These are phyloP conservation scores for Blakeslea trispora DNA, from an alignment of 371 early-diverging fungal genomes.

Conservation along the genomic window DNA sequence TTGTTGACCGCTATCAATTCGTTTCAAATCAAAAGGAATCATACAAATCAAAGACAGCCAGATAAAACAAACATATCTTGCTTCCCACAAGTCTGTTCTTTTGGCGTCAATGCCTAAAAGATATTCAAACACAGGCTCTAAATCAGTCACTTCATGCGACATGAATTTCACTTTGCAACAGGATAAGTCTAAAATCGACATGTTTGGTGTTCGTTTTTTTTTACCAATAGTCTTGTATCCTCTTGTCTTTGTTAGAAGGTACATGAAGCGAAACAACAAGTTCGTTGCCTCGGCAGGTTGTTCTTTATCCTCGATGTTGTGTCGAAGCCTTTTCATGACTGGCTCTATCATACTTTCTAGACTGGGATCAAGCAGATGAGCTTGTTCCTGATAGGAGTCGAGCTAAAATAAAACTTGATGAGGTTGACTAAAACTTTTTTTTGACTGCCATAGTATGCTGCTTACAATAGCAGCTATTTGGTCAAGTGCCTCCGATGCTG, in stretches of 20 bases:
- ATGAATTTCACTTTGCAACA: constrained; percentile 90
- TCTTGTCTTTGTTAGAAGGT: constrained; percentile 80
- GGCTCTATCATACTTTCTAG: constrained; percentile 75
- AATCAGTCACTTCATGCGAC: constrained; percentile 86
- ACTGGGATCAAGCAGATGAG: constrained; percentile 85
- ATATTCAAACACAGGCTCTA: constrained; percentile 81
- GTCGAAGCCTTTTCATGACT: constrained; percentile 61
- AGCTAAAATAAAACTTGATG: too few relatives aligned
- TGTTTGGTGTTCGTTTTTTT: not conserved
- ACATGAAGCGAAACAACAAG: constrained; percentile 60
- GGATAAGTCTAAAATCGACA: too few relatives aligned
- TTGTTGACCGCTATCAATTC: constrained; percentile 70
- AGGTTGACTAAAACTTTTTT: too few relatives aligned
- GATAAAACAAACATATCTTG: constrained; percentile 74
- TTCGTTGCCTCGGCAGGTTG: constrained; percentile 17
- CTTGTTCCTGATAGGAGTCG: constrained; percentile 83
- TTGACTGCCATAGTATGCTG: too few relatives aligned
- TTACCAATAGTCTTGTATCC: constrained; percentile 84
- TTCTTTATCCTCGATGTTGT: constrained; percentile 32
- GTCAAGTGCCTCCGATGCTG: constrained; percentile 18
- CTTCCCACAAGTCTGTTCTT: constrained; percentile 62
- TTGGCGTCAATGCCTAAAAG: constrained; percentile 38
- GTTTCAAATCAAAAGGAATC: constrained; percentile 91
- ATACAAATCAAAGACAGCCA: constrained; percentile 90
- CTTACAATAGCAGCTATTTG: constrained; percentile 32